Evolutionary conservation across 306 rosid species (phyloP).

Genomic region (Erythrophleum fordii): DNA sequence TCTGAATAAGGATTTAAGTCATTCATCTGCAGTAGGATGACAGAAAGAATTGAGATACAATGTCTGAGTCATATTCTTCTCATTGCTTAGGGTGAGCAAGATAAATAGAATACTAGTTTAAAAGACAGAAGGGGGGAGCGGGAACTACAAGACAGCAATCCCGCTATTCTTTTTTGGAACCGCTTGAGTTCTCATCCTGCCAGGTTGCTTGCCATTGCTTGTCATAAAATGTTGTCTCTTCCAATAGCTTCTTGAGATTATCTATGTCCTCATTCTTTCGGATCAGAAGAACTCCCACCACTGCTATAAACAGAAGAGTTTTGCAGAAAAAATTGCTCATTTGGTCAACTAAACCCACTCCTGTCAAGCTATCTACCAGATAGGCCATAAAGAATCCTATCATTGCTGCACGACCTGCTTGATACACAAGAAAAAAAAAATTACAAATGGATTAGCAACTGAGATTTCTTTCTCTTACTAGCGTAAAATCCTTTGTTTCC

Average conservation of each 20-base stretch:
- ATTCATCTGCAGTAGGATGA: constrained; percentile 11
- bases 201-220: constrained; percentile 99
- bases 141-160: constrained; percentile 19
- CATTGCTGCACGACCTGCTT: constrained; percentile 59
- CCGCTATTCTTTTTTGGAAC: constrained; percentile 56
- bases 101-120: not conserved
- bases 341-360: constrained; percentile 97
- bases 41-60: not conserved
- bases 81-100: not conserved
- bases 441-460: constrained; percentile 11
- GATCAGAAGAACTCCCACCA: constrained; percentile 84
- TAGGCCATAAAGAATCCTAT: constrained; percentile 90
- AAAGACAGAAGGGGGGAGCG: not conserved
- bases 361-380: constrained; percentile 96
- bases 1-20: not conserved
- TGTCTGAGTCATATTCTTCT: constrained; percentile 14
- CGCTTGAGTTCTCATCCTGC: constrained; percentile 75
- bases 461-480: not conserved
- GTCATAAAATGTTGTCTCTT: constrained; percentile 94
- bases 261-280: constrained; percentile 93
- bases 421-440: constrained; percentile 7
- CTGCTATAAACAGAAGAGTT: constrained; percentile 85
- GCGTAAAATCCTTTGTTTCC: not conserved
- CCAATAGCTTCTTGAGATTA: constrained; percentile 75
- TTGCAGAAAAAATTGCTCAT: constrained; percentile 94